These are phyloP conservation scores for Boletus vermiculosoides DNA, from an alignment of 768 basidiomycete genomes.

Conservation along the genomic window DNA sequence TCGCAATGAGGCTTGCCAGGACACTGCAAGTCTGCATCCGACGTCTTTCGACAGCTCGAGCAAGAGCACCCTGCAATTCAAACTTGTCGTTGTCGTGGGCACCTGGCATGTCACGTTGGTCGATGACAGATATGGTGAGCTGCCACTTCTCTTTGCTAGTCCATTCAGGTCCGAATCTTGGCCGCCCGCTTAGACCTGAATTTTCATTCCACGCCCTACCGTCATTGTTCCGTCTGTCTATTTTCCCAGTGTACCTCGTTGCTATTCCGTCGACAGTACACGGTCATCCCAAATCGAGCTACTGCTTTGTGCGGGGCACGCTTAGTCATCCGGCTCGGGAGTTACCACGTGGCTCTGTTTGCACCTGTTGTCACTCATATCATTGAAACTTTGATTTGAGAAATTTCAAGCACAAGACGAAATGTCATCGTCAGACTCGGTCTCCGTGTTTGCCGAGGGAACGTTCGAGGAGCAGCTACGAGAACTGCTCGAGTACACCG, in stretches of 20 bases:
- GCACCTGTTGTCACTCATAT: slow-evolving; percentile 14
- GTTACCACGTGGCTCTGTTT: slow-evolving; percentile 13
- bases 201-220: background rate
- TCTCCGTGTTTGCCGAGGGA: slow-evolving; percentile 84
- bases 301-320: background rate
- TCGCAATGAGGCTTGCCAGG: too few relatives aligned
- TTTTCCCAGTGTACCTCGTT: background rate
- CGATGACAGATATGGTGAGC: background rate
- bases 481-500: slow-evolving; percentile 75
- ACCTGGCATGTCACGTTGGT: background rate
- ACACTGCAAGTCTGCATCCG: background rate
- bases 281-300: too few relatives aligned
- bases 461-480: slow-evolving; percentile 85
- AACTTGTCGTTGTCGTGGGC: background rate
- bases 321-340: background rate
- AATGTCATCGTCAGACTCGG: slow-evolving; percentile 72
- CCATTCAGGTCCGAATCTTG: background rate
- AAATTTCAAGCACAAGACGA: slow-evolving; percentile 23
- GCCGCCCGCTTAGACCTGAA: background rate
- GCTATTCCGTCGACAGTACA: too few relatives aligned
- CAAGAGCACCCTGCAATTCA: background rate
- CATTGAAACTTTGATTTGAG: slow-evolving; percentile 7
- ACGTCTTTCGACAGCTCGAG: background rate
- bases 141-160: background rate
- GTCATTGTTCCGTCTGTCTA: background rate